Evolutionary conservation across 345 rosid genomes (phyloP).

Genomic region (Anastatica hierochuntica): DNA sequence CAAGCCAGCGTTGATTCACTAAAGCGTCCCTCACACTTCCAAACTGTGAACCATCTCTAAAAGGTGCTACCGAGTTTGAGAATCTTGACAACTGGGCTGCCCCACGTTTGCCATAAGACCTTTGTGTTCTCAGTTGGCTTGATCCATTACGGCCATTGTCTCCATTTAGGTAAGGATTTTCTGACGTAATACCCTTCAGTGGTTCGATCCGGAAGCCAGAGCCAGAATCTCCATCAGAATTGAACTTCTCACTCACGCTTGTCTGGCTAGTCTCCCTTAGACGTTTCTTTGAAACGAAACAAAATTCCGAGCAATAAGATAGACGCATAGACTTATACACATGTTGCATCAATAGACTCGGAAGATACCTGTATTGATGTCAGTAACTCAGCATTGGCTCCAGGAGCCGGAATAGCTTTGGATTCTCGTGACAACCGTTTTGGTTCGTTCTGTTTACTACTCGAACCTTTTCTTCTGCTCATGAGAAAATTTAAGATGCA

Average conservation of each 20-base stretch:
- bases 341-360: neutral
- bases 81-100: conserved; percentile 56
- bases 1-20: conserved; percentile 34
- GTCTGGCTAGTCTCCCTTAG: conserved; percentile 32
- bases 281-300: conserved; percentile 33
- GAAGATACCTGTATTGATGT: conserved; percentile 37
- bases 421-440: conserved; percentile 33
- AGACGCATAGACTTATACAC: neutral
- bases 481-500: too few relatives aligned
- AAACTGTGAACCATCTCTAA: conserved; percentile 48
- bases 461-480: conserved; percentile 33
- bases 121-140: conserved; percentile 34
- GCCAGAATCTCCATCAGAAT: conserved; percentile 38
- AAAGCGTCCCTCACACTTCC: conserved; percentile 34
- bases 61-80: conserved; percentile 63
- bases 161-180: conserved; percentile 25
- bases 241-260: conserved; percentile 34
- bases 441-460: conserved; percentile 36
- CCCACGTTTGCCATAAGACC: conserved; percentile 36
- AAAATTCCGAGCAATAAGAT: conserved; percentile 4
- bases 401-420: conserved; percentile 45
- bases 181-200: conserved; percentile 23
- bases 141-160: conserved; percentile 19
- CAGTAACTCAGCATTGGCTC: conserved; percentile 42
- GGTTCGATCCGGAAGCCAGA: conserved; percentile 39